Conservation (phyloP, 1,139 yeast genomes). For the Chernovozyma aurita region DNA sequence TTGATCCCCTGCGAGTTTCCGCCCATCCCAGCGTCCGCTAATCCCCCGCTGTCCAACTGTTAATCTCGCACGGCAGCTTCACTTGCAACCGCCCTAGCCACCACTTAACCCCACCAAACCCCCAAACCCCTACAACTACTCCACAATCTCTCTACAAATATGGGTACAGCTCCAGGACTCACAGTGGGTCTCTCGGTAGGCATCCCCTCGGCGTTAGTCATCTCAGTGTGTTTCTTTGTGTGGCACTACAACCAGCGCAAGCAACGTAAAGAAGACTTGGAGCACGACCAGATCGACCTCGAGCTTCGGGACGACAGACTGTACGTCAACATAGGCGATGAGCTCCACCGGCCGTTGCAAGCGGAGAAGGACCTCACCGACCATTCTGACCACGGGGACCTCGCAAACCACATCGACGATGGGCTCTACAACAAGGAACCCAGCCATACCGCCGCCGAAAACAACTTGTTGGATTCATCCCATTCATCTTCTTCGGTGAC, state of each 20-base stretch:
- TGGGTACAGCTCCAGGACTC: background rate
- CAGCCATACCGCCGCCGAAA: too few relatives aligned
- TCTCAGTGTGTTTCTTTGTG: constrained; percentile 18
- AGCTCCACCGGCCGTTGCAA: constrained; percentile 14
- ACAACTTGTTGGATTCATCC: constrained; percentile 1
- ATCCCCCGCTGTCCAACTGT: too few relatives aligned
- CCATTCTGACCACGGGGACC: too few relatives aligned
- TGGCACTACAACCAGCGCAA: constrained; percentile 21
- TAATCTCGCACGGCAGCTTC: too few relatives aligned
- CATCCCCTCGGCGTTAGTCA: constrained; percentile 30
- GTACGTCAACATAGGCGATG: constrained; percentile 36
- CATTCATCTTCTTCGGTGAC: constrained; percentile 6
- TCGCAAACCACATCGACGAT: too few relatives aligned
- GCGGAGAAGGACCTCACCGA: too few relatives aligned
- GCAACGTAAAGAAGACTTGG: constrained; percentile 30
- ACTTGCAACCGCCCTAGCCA: too few relatives aligned
- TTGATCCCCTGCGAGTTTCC: too few relatives aligned
- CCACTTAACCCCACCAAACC: too few relatives aligned
- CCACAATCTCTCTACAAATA: background rate
- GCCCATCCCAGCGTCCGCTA: too few relatives aligned
- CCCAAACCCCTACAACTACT: too few relatives aligned
- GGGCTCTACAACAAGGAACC: too few relatives aligned
- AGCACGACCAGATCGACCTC: constrained; percentile 29
- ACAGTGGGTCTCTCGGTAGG: constrained; percentile 45
- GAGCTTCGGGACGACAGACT: constrained; percentile 36